These are phyloP conservation scores for Diaporthe destruens DNA, from an alignment of 2,329 filamentous ascomycete species.

Conservation along the genomic window DNA sequence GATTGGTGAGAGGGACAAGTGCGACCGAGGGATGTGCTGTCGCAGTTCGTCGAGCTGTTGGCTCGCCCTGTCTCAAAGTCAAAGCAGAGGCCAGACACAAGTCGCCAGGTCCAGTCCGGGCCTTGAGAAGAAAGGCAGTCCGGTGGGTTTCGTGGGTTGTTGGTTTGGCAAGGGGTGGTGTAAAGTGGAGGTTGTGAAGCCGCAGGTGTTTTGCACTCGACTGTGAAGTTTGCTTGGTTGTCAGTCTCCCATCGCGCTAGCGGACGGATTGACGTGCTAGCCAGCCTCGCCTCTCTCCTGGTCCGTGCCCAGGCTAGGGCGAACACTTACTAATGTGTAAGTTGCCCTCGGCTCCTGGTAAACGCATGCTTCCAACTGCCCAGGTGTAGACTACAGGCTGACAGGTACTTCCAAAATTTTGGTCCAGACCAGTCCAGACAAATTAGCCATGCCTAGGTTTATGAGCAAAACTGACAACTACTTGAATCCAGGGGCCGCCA, in stretches of 20 bases:
- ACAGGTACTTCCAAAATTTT: too few relatives aligned
- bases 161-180: neutral
- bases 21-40: conserved; percentile 5
- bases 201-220: conserved; percentile 33
- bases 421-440: too few relatives aligned
- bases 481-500: too few relatives aligned
- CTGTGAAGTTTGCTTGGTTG: conserved; percentile 35
- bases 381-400: too few relatives aligned
- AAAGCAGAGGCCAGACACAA: conserved; percentile 11
- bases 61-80: conserved; percentile 15
- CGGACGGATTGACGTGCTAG: conserved; percentile 18
- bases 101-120: conserved; percentile 19
- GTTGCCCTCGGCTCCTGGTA: too few relatives aligned
- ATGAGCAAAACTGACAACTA: too few relatives aligned
- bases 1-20: neutral
- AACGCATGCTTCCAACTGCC: too few relatives aligned
- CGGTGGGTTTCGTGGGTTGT: conserved; percentile 5
- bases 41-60: neutral
- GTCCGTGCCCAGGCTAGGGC: conserved; percentile 1
- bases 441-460: too few relatives aligned
- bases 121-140: conserved; percentile 16
- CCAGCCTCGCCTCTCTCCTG: conserved; percentile 11
- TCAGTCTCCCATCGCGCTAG: conserved; percentile 20
- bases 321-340: conserved; percentile 8
- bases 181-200: conserved; percentile 10